Conservation (phyloP, 1,284 basidiomycete genomes). For the Vanrija pseudolonga region DNA sequence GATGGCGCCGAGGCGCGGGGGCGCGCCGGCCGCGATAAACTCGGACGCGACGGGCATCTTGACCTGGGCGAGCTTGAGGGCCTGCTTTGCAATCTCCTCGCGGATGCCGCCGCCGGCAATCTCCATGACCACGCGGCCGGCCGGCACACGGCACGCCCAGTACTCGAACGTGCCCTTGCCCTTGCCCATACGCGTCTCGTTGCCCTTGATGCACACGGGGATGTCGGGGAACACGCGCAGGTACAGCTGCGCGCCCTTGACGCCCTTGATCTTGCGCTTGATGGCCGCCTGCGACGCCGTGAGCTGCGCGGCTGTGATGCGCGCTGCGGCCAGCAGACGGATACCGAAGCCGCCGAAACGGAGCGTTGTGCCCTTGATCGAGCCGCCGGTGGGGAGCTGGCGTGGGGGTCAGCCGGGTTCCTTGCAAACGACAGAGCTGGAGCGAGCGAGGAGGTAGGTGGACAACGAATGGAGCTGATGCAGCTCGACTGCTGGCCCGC, state of each 20-base stretch:
- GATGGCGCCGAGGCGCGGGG: conserved; percentile 69
- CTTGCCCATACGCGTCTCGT: conserved; percentile 99
- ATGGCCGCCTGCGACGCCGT: conserved; percentile 81
- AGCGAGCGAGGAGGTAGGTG: too few relatives aligned
- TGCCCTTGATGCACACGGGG: conserved; percentile 97
- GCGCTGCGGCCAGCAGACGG: conserved; percentile 75
- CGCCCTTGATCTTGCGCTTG: conserved; percentile 81
- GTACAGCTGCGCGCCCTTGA: conserved; percentile 86
- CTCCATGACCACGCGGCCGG: conserved; percentile 92
- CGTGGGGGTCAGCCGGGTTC: not conserved
- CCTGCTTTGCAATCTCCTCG: conserved; percentile 88
- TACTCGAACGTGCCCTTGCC: conserved; percentile 97
- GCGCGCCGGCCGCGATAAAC: conserved; percentile 69
- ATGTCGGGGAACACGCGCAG: conserved; percentile 93
- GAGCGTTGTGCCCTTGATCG: conserved; percentile 87
- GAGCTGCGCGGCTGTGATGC: conserved; percentile 89
- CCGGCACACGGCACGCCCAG: conserved; percentile 92
- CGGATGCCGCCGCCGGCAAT: conserved; percentile 86
- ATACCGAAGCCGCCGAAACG: conserved; percentile 85
- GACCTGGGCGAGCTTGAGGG: conserved; percentile 80
- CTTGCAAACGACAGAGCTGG: too few relatives aligned
- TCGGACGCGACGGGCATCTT: conserved; percentile 88
- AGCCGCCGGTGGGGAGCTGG: conserved; percentile 63
- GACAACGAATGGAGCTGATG: too few relatives aligned
- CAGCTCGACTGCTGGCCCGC: too few relatives aligned